phyloP scores from a whole-genome alignment of 1,284 basidiomycete species.

The Melampsora abietis-canadensis region DNA sequence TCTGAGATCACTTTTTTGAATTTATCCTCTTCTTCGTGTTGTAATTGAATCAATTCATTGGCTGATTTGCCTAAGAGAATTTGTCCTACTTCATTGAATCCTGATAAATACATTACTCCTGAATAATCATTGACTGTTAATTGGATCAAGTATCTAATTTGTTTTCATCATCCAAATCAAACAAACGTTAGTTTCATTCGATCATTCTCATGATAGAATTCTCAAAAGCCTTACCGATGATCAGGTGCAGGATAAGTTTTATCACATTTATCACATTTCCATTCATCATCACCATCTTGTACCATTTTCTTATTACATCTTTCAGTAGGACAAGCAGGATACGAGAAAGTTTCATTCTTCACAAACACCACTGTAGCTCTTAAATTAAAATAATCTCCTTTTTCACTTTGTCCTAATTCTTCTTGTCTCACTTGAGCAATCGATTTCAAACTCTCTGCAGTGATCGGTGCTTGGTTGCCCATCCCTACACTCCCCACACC shows the following conservation, averaged over 20 bases:
- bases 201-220: background rate
- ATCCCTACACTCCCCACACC: slow-evolving; percentile 54
- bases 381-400: slow-evolving; percentile 74
- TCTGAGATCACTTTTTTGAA: slow-evolving; percentile 22
- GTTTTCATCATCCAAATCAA: background rate
- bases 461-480: slow-evolving; percentile 59
- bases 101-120: slow-evolving; percentile 85
- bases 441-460: slow-evolving; percentile 68
- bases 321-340: slow-evolving; percentile 80
- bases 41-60: slow-evolving; percentile 62
- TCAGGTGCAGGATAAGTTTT: slow-evolving; percentile 69
- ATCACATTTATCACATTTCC: slow-evolving; percentile 94
- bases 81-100: slow-evolving; percentile 89
- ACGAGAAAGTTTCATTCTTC: slow-evolving; percentile 78
- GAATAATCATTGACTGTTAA: slow-evolving; percentile 86
- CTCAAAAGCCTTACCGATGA: slow-evolving; percentile 65
- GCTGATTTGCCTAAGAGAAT: slow-evolving; percentile 70
- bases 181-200: background rate
- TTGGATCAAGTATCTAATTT: slow-evolving; percentile 77
- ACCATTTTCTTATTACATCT: slow-evolving; percentile 89
- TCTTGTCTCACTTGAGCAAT: slow-evolving; percentile 78
- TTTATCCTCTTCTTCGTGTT: slow-evolving; percentile 15
- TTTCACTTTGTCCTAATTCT: slow-evolving; percentile 73
- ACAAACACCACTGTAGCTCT: slow-evolving; percentile 86
- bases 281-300: slow-evolving; percentile 63